Evolutionary conservation across 192 early-diverging fungal species (phyloP), one percentile per base, ranked within the genome.

Genomic region (Coemansia erecta): DNA sequence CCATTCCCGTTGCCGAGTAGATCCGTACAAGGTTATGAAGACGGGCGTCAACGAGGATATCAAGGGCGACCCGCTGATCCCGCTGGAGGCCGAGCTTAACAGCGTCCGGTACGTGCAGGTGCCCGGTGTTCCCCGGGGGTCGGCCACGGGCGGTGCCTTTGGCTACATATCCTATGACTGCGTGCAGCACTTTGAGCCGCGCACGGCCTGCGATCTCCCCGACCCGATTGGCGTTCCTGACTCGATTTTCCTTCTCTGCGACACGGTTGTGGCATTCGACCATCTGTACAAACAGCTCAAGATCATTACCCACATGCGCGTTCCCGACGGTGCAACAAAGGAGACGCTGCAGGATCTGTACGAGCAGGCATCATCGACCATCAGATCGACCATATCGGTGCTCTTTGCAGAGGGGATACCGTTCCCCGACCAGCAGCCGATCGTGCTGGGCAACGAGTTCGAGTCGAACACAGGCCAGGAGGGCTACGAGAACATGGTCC

Each of bases 161-260:
- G 97, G 97, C 17, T 99, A 95, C 73, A 92, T 99, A 54, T 83
- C 89, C 43, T 99, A 95, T 77, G 97, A 99, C 71, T 98, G 96
- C 58, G 88, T 97, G 44, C 89, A 91, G 71, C 92, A 95, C 72
- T 99, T 99, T 89, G 97, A 99, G 80, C 95, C 96, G 9, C 88
- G 88, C 46, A 92, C 92, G 2, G 88, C 85, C 41, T 81, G 86
- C 47, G 83, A 87, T 11, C 67, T 98, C 23, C 70, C 84, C 18
- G 97, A 99, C 65, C 89, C 92, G 11, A 72, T 97, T 15, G 91
- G 82, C 13, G 79, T 99, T 14, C 97, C 97, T 26, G 97, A 99
- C 47, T 86, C 93, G 40, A 81, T 98, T 15, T 91, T 99, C 58
- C 77, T 99, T 81, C 85, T 95, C 68, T 94, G 93, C 77, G 96